A percentile compares a stretch with the other conserved stretches of the same genome.
phyloP scores from a whole-genome alignment of 2,329 filamentous ascomycete genomes.

The Cladobotryum protrusum region DNA sequence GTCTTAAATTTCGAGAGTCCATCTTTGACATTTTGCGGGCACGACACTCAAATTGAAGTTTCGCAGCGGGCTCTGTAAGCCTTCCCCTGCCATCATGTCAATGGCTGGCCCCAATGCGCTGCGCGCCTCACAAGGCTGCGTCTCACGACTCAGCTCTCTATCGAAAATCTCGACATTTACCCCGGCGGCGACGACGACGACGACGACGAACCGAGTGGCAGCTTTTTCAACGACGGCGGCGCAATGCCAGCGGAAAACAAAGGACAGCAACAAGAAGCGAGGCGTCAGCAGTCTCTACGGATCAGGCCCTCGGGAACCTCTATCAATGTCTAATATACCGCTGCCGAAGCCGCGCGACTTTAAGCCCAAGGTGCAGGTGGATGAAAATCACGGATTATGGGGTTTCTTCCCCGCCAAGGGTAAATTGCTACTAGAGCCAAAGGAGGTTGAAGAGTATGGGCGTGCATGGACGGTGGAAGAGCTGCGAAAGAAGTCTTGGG shows the following conservation, averaged over 20 bases:
- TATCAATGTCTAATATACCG: conserved; percentile 65
- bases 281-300: conserved; percentile 76
- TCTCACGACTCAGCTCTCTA: conserved; percentile 11
- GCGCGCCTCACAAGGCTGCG: conserved; percentile 22
- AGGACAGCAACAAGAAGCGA: conserved; percentile 73
- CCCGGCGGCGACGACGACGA: conserved; percentile 10
- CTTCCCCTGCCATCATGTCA: conserved; percentile 4
- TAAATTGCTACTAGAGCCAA: conserved; percentile 63
- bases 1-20: not conserved
- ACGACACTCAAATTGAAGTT: not conserved
- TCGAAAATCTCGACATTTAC: conserved; percentile 4
- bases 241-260: conserved; percentile 43
- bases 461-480: conserved; percentile 81
- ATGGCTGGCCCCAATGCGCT: conserved; percentile 26
- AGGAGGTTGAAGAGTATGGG: conserved; percentile 66
- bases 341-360: conserved; percentile 65
- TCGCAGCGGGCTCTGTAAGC: too few relatives aligned
- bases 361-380: conserved; percentile 52
- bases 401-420: conserved; percentile 75
- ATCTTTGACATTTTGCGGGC: not conserved
- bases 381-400: conserved; percentile 82
- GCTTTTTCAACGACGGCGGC: conserved; percentile 51
- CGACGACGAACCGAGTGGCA: conserved; percentile 16
- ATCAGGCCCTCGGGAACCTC: conserved; percentile 66
- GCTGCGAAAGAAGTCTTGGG: conserved; percentile 83